Conservation (phyloP, 148 eudicot species). For the Cornus kousa region DNA sequence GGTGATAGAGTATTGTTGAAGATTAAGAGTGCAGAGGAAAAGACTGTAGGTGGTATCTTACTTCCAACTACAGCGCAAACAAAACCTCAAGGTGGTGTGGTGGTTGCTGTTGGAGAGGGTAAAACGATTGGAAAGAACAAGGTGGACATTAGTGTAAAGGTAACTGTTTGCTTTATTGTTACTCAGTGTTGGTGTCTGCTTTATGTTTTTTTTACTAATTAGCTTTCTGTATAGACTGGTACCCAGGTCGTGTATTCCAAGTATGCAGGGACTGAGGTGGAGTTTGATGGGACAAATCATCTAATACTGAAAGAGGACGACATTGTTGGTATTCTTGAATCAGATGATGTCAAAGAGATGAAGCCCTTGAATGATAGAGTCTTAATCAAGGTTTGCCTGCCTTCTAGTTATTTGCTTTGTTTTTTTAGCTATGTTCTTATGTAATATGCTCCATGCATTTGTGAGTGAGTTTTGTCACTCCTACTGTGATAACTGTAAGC, state of each 20-base stretch:
- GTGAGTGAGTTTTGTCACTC: neutral
- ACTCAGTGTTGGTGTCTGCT: neutral
- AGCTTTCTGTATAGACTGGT: conserved; percentile 48
- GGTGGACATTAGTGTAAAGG: conserved; percentile 63
- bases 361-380: conserved; percentile 83
- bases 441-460: neutral
- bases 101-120: conserved; percentile 90
- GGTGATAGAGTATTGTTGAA: conserved; percentile 82
- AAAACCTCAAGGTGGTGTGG: conserved; percentile 83
- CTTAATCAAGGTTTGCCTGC: conserved; percentile 61
- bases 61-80: conserved; percentile 70
- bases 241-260: conserved; percentile 75
- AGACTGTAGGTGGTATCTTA: conserved; percentile 72
- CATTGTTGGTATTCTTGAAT: conserved; percentile 79
- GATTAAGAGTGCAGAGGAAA: conserved; percentile 71
- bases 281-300: conserved; percentile 72
- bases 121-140: conserved; percentile 64
- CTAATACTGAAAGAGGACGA: conserved; percentile 84
- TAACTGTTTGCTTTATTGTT: conserved; percentile 16
- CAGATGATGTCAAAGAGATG: conserved; percentile 83
- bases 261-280: conserved; percentile 90
- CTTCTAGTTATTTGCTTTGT: neutral
- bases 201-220: neutral
- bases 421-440: neutral
- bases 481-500: neutral